Evolutionary conservation across 1,284 basidiomycete species (phyloP), one percentile per base, ranked within the genome.

Genomic region (Ceratobasidium sp.): DNA sequence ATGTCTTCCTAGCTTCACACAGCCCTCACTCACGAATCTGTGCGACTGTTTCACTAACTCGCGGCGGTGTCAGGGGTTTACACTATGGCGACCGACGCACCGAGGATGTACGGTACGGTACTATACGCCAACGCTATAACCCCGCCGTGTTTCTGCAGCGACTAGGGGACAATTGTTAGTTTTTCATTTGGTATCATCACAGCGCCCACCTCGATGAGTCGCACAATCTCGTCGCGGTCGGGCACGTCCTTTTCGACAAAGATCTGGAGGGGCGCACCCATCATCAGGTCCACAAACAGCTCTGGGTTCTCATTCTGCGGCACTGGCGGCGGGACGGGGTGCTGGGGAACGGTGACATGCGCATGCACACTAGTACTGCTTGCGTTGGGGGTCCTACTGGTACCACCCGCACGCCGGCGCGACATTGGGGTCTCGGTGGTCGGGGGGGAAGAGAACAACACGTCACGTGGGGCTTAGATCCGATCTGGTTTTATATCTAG

Each of bases 161-260:
- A n/a, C n/a, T n/a, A n/a, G n/a, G n/a, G n/a, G n/a, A n/a, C n/a
- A n/a, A n/a, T n/a, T n/a, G n/a, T n/a, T n/a, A n/a, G n/a, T n/a
- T n/a, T n/a, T n/a, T n/a, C n/a, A n/a, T n/a, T n/a, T n/a, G n/a
- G n/a, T n/a, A n/a, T n/a, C n/a, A n/a, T n/a, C n/a, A n/a, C n/a
- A n/a, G n/a, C n/a, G 33, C 62, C 38, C 82, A 94, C 93, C 74
- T 86, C 86, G 81, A 95, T 88, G 78, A 93, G 85, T 71, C 90
- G 88, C 48, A 89, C 86, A 73, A 95, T 85, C 73, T 84, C 81
- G 42, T 92, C 90, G 82, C 89, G 90, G 84, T 93, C 90, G 44
- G 89, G 86, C 46, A 95, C 92, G 77, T 94, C 93, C 81, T 93
- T 92, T 82, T 94, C 92, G 81, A 95, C 88, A 85, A 92, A 95